Conservation (phyloP, 495 filamentous ascomycete genomes). For the Hamigera avellanea region DNA sequence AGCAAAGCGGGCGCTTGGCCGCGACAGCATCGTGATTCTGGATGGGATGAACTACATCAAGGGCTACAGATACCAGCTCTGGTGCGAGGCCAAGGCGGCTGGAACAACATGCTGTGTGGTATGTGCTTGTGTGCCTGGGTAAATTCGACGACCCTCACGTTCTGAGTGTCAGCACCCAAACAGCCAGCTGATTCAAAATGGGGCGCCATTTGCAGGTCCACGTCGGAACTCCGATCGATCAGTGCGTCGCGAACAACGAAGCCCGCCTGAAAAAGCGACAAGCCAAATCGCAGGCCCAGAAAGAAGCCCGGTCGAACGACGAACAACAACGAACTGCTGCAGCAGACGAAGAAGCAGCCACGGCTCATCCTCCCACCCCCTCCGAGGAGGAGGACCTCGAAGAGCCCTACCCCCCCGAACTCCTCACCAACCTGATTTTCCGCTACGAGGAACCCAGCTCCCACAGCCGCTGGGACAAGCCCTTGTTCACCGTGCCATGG, state of each 20-base stretch:
- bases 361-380: no score
- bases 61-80: conserved; percentile 91
- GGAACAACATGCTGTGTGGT: conserved; percentile 75
- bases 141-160: no score
- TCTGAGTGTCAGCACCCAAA: no score
- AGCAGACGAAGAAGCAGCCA: not conserved
- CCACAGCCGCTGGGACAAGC: conserved; percentile 91
- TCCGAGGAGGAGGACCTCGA: conserved; percentile 26
- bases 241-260: conserved; percentile 42
- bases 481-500: conserved; percentile 81
- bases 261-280: conserved; percentile 16
- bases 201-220: conserved; percentile 47
- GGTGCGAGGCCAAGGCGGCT: conserved; percentile 84
- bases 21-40: conserved; percentile 75
- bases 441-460: conserved; percentile 94
- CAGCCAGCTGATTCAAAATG: not conserved
- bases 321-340: not conserved
- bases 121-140: conserved; percentile 19
- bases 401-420: conserved; percentile 49
- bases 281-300: conserved; percentile 1
- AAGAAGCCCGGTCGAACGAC: conserved; percentile 1
- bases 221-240: conserved; percentile 63
- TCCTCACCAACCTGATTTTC: conserved; percentile 88
- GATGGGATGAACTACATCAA: conserved; percentile 97
- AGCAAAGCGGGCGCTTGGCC: conserved; percentile 68